phyloP scores from a whole-genome alignment of 2,329 filamentous ascomycete species.

The Stachybotrys elegans region DNA sequence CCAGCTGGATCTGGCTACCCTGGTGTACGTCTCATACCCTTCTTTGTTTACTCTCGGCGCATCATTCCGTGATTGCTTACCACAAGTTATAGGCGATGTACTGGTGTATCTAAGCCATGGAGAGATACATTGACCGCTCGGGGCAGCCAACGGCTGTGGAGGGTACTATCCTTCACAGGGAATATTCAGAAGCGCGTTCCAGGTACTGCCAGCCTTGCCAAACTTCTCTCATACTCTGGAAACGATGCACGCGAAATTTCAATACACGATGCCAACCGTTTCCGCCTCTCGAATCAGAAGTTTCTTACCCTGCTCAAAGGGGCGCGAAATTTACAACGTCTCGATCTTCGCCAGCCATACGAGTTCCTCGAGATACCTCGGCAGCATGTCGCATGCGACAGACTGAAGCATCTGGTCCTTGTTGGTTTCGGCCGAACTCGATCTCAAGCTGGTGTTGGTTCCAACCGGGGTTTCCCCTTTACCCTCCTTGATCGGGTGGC shows the following conservation, averaged over 20 bases:
- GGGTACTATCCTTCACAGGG: slow-evolving; percentile 21
- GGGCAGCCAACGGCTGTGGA: slow-evolving; percentile 25
- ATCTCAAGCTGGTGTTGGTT: slow-evolving; percentile 8
- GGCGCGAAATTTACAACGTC: slow-evolving; percentile 18
- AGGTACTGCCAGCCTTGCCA: slow-evolving; percentile 17
- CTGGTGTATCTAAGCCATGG: slow-evolving; percentile 28
- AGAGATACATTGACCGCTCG: slow-evolving; percentile 20
- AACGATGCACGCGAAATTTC: slow-evolving; percentile 22
- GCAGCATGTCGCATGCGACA: neutral
- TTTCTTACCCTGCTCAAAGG: slow-evolving; percentile 19
- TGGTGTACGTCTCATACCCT: slow-evolving; percentile 18
- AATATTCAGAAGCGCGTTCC: slow-evolving; percentile 15
- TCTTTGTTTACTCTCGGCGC: neutral
- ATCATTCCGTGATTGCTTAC: neutral
- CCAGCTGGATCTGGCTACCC: slow-evolving; percentile 24
- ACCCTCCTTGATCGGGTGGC: slow-evolving; percentile 15
- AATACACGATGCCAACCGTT: slow-evolving; percentile 18
- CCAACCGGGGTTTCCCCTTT: slow-evolving; percentile 2
- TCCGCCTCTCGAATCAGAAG: slow-evolving; percentile 24
- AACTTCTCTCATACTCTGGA: slow-evolving; percentile 24
- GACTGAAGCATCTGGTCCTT: slow-evolving; percentile 15
- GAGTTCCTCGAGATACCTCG: slow-evolving; percentile 7
- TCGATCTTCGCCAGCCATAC: slow-evolving; percentile 16
- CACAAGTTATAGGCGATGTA: slow-evolving; percentile 18
- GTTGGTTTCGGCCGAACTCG: slow-evolving; percentile 13